A percentile compares a stretch with the other conserved stretches of the same genome.
Conservation (phyloP, 2,329 filamentous ascomycete genomes). For the Pleurostoma richardsiae region DNA sequence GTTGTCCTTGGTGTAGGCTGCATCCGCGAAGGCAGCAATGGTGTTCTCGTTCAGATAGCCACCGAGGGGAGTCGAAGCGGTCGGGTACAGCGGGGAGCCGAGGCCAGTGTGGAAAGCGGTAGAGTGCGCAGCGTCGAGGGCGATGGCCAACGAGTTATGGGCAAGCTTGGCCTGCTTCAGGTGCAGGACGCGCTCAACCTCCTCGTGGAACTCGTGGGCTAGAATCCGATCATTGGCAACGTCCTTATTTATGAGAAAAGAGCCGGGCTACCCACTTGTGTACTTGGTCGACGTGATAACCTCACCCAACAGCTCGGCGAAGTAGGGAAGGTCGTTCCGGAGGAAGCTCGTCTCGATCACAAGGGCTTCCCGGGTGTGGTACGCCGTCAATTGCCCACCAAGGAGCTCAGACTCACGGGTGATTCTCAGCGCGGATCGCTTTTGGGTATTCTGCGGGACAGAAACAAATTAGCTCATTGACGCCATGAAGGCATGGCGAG, state of each 20-base stretch:
- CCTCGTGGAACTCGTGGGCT: slow-evolving; percentile 90
- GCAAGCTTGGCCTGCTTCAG: slow-evolving; percentile 71
- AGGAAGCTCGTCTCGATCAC: slow-evolving; percentile 94
- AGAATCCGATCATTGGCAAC: slow-evolving; percentile 10
- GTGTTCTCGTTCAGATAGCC: slow-evolving; percentile 76
- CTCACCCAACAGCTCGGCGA: slow-evolving; percentile 90
- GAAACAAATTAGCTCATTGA: slow-evolving; percentile 42
- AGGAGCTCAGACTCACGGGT: slow-evolving; percentile 93
- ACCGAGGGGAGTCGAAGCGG: slow-evolving; percentile 64
- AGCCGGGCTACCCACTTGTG: slow-evolving; percentile 49
- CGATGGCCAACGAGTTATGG: slow-evolving; percentile 58
- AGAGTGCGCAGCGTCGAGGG: slow-evolving; percentile 79
- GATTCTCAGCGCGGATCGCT: slow-evolving; percentile 87
- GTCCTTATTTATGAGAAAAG: slow-evolving; percentile 2
- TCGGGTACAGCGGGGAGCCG: slow-evolving; percentile 70
- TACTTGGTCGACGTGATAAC: slow-evolving; percentile 86
- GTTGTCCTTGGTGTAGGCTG: slow-evolving; percentile 84
- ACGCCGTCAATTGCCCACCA: slow-evolving; percentile 80
- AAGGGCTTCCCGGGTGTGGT: slow-evolving; percentile 89
- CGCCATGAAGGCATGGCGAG: neutral
- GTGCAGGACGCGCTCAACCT: slow-evolving; percentile 73
- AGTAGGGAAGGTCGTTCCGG: slow-evolving; percentile 93
- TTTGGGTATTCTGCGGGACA: slow-evolving; percentile 66
- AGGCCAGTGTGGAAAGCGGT: slow-evolving; percentile 93
- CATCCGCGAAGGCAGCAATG: slow-evolving; percentile 69